phyloP scores from a whole-genome alignment of 1,284 basidiomycete genomes.

The Cryptococcus sp. region DNA sequence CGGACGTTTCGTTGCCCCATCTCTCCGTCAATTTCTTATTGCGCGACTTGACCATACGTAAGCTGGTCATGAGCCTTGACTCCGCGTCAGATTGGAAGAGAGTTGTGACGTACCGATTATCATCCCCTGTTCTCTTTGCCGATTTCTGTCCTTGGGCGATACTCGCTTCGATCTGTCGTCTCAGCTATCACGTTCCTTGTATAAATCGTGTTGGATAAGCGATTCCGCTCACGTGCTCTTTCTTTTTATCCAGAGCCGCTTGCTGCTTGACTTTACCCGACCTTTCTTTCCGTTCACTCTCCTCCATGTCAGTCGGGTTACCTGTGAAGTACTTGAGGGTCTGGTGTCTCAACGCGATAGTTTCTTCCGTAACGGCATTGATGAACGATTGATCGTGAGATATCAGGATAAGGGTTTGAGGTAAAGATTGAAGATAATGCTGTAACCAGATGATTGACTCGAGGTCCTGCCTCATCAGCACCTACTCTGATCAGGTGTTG shows the following conservation, averaged over 20 bases:
- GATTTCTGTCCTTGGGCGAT: slow-evolving; percentile 53
- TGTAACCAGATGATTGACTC: slow-evolving; percentile 52
- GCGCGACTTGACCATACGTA: slow-evolving; percentile 56
- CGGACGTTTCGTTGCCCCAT: slow-evolving; percentile 55
- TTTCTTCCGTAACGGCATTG: slow-evolving; percentile 62
- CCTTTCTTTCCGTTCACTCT: slow-evolving; percentile 53
- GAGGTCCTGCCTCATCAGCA: slow-evolving; percentile 27
- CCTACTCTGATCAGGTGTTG: no score
- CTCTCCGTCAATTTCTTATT: slow-evolving; percentile 62
- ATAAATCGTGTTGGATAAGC: not conserved
- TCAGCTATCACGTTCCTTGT: not conserved
- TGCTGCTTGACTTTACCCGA: slow-evolving; percentile 55
- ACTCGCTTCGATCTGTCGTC: slow-evolving; percentile 44
- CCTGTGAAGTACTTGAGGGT: slow-evolving; percentile 61
- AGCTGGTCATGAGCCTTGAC: slow-evolving; percentile 6
- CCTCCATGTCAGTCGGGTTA: slow-evolving; percentile 52
- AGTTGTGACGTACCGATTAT: slow-evolving; percentile 51
- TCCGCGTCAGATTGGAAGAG: not conserved
- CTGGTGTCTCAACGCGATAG: slow-evolving; percentile 59
- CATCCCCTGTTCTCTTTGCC: slow-evolving; percentile 61
- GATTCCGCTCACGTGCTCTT: slow-evolving; percentile 44
- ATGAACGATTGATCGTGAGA: slow-evolving; percentile 70
- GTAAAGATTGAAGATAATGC: slow-evolving; percentile 52
- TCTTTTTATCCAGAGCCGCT: slow-evolving; percentile 58
- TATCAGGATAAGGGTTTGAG: slow-evolving; percentile 57